Percentiles rank a stretch among this genome's conserved stretches.
phyloP scores from a whole-genome alignment of 1,139 yeast genomes.

The Zygosaccharomyces pseudobailii region DNA sequence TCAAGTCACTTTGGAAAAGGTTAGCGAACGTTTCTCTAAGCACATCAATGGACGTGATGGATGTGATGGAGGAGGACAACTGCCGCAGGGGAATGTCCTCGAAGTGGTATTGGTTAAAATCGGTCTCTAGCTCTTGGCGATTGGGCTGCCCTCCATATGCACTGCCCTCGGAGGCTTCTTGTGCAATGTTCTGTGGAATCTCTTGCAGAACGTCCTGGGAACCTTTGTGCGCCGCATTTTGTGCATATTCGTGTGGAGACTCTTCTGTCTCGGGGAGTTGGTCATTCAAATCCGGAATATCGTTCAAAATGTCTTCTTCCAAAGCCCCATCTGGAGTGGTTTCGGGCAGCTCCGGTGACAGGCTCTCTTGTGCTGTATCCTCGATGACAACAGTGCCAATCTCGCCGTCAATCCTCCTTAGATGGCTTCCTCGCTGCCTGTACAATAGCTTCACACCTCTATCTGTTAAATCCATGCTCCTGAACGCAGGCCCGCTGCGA shows the following conservation, averaged over 20 bases:
- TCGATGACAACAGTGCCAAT: slow-evolving; percentile 17
- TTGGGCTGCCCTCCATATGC: not conserved
- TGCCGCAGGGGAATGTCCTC: slow-evolving; percentile 19
- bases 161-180: not conserved
- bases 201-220: too few relatives aligned
- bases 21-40: slow-evolving; percentile 17
- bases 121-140: not conserved
- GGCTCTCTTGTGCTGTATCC: slow-evolving; percentile 11
- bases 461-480: slow-evolving; percentile 19
- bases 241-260: not conserved
- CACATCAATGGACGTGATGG: slow-evolving; percentile 26
- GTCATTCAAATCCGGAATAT: not conserved
- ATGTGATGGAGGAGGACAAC: slow-evolving; percentile 24
- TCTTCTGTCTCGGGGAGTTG: slow-evolving; percentile 1
- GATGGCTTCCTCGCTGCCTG: slow-evolving; percentile 30
- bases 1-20: slow-evolving; percentile 19
- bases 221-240: not conserved
- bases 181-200: not conserved
- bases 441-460: slow-evolving; percentile 24
- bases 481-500: slow-evolving; percentile 1
- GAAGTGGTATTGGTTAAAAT: slow-evolving; percentile 12
- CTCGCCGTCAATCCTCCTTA: slow-evolving; percentile 19
- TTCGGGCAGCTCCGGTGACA: not conserved
- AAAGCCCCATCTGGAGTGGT: slow-evolving; percentile 4
- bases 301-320: not conserved